A percentile compares a stretch with the other conserved stretches of the same genome.
These are phyloP conservation scores for Cetraspora pellucida DNA, from an alignment of 192 early-diverging fungal genomes.

Conservation along the genomic window DNA sequence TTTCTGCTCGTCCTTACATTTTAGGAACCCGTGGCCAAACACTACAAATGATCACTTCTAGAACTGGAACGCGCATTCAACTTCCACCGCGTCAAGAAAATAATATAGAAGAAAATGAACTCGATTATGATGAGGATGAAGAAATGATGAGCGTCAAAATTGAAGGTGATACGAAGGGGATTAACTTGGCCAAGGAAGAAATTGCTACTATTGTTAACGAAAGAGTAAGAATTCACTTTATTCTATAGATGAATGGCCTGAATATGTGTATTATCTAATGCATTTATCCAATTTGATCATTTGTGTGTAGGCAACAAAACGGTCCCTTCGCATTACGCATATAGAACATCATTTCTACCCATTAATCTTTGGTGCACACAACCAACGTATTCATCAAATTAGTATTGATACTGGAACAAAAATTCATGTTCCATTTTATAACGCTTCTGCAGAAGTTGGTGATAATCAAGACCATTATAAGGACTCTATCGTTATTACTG, in stretches of 20 bases:
- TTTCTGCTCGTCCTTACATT: conserved; percentile 77
- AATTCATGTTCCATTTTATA: conserved; percentile 77
- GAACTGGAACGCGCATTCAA: conserved; percentile 75
- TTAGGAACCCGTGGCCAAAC: conserved; percentile 83
- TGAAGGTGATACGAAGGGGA: conserved; percentile 81
- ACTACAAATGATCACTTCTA: conserved; percentile 71
- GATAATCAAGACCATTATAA: conserved; percentile 35
- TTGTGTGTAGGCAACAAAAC: conserved; percentile 62
- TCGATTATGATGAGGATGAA: conserved; percentile 66
- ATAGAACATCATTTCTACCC: conserved; percentile 77
- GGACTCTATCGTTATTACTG: conserved; percentile 71
- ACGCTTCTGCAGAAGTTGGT: conserved; percentile 48
- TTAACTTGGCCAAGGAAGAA: conserved; percentile 80
- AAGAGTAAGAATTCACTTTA: conserved; percentile 50
- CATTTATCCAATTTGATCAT: not conserved
- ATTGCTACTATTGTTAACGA: conserved; percentile 79
- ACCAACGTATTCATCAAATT: conserved; percentile 60
- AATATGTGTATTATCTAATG: not conserved
- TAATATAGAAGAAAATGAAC: conserved; percentile 40
- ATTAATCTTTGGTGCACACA: conserved; percentile 81
- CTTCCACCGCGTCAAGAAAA: conserved; percentile 63
- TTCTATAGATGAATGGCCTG: not conserved
- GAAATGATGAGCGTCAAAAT: conserved; percentile 70
- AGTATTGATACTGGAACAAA: conserved; percentile 64
- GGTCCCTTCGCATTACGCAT: conserved; percentile 63